phyloP scores from a whole-genome alignment of 2,329 filamentous ascomycete species.

The Phyllosticta capitalensis region DNA sequence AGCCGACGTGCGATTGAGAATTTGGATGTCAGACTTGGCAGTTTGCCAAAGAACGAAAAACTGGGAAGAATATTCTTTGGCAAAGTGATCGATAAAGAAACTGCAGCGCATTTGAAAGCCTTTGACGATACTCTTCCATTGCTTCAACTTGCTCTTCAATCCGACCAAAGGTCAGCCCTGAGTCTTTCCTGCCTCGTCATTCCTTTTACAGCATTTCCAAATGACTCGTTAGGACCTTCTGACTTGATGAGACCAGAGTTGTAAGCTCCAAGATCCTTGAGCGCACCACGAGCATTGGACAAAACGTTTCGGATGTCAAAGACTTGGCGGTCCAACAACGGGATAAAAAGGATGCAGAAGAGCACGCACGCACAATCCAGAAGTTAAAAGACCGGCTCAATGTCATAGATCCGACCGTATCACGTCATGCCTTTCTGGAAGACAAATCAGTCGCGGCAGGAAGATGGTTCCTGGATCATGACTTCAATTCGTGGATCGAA shows the following conservation, averaged over 20 bases:
- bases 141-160: background rate
- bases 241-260: background rate
- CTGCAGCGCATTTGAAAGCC: background rate
- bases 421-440: too few relatives aligned
- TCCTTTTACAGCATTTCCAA: background rate
- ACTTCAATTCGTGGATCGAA: background rate
- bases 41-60: background rate
- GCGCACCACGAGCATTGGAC: background rate
- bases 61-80: background rate
- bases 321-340: background rate
- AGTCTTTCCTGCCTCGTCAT: background rate
- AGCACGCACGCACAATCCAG: background rate
- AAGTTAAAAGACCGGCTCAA: background rate
- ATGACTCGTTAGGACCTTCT: background rate
- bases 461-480: background rate
- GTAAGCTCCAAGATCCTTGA: background rate
- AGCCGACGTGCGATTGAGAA: background rate
- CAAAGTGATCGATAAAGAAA: background rate
- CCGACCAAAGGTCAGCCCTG: background rate
- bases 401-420: background rate
- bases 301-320: background rate
- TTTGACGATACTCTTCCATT: background rate
- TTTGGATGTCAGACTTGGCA: background rate
- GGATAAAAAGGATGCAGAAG: background rate
- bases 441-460: too few relatives aligned